Evolutionary conservation across 768 basidiomycete genomes (phyloP), one percentile per base, ranked within the genome.

Genomic region (Pleurotus tuber-regium): DNA sequence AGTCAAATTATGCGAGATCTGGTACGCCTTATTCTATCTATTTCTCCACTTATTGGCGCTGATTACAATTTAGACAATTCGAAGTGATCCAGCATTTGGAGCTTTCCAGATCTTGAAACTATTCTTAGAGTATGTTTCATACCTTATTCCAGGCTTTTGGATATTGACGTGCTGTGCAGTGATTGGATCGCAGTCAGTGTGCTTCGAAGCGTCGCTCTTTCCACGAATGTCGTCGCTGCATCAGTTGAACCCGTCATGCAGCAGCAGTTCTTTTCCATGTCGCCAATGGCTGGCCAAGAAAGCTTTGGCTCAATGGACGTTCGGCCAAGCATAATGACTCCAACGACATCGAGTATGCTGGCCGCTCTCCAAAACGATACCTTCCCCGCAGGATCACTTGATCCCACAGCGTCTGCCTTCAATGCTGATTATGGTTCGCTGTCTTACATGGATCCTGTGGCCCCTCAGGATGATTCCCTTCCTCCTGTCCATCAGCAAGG

Each of bases 151-250:
- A 51, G 38, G 52, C 52, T 59, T 26, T 31, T 51, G 51, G 19
- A 8, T 38, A 16, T 44, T 43, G 53, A 47, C 58, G 67, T 42
- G 62, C 42, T 33, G 43, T 31, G 14, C 56, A 92, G 91, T 58
- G 91, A 94, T 67, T 92, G 91, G 91, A 92, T 92, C 61, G 88
- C 89, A 2, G 84, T 93, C 56, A 92, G 91, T 66, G 89, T 94
- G 55, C 74, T 94, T 58, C 77, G 91, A 59, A 89, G 77, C 60
- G 91, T 94, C 55, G 92, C 92, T 2, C 71, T 94, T 53, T 92
- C 91, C 24, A 93, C 90, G 19, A 92, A 91, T 69, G 92, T 90
- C 16, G 91, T 94, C 49, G 91, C 91, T 25, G 90, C 90, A 18
- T 93, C 91, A 21, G 91, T 94, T 48, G 91, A 94, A 63, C 90